A percentile compares a stretch with the other conserved stretches of the same genome.
Conservation (phyloP, 225 moss, liverwort and hornwort genomes). For the Climacium dendroides region DNA sequence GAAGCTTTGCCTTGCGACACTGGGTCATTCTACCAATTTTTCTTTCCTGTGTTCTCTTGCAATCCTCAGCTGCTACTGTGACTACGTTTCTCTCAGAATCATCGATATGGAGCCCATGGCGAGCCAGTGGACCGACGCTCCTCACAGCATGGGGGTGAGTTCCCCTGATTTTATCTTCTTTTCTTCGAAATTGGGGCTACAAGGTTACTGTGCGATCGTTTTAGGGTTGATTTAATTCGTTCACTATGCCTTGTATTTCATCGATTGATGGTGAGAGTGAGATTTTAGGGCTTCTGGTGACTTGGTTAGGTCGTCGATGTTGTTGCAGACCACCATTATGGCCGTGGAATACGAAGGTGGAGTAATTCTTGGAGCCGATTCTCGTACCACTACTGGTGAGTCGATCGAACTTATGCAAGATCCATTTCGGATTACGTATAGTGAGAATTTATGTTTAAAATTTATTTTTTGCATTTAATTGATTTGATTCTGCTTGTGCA, state of each 20-base stretch:
- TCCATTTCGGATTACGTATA: background rate
- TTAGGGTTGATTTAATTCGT: background rate
- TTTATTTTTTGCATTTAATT: background rate
- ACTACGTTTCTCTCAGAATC: background rate
- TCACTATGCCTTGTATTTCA: background rate
- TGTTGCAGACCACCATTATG: constrained; percentile 84
- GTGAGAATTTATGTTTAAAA: background rate
- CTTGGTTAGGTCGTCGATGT: background rate
- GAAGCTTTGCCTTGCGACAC: background rate
- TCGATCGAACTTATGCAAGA: background rate
- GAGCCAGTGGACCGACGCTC: constrained; percentile 45
- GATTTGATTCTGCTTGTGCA: constrained; percentile 2
- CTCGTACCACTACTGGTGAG: constrained; percentile 89
- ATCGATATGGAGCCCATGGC: constrained; percentile 41
- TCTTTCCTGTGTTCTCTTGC: background rate
- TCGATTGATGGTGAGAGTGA: background rate
- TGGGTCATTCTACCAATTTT: background rate
- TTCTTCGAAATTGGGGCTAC: background rate
- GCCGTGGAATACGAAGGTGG: constrained; percentile 91
- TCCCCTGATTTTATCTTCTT: background rate
- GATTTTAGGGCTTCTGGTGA: background rate
- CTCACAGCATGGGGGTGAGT: constrained; percentile 74
- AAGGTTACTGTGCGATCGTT: background rate
- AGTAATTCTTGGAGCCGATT: constrained; percentile 92
- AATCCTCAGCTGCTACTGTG: background rate